A percentile compares a stretch with the other conserved stretches of the same genome.
Conservation (phyloP, 2,329 filamentous ascomycete genomes). For the Colletotrichum musicola region DNA sequence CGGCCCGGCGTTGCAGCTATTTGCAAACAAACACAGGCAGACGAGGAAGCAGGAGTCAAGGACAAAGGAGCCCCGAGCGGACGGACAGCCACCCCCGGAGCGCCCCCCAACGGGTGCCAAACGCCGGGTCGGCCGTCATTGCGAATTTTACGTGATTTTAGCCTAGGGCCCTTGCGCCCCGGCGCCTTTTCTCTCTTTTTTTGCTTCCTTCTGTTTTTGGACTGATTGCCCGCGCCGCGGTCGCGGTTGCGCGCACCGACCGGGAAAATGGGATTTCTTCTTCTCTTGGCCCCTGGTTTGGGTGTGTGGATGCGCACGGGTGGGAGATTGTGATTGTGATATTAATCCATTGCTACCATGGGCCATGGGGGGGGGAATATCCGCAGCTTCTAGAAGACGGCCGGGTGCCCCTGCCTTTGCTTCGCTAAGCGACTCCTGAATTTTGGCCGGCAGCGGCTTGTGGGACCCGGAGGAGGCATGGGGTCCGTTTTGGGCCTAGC, state of each 20-base stretch:
- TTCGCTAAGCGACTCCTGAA: conserved; percentile 11
- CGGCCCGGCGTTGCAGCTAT: conserved; percentile 21
- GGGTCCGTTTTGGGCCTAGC: conserved; percentile 18
- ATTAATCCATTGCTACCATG: too few relatives aligned
- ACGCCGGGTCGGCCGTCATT: conserved; percentile 10
- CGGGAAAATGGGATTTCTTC: conserved; percentile 13
- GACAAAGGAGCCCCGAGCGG: conserved; percentile 14
- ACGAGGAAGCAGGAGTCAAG: not conserved
- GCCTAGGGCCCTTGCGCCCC: not conserved
- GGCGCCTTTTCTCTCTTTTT: not conserved
- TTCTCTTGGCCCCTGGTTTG: not conserved
- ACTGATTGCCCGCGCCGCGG: conserved; percentile 16
- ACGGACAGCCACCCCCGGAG: not conserved
- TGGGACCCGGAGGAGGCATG: conserved; percentile 21
- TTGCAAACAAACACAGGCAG: conserved; percentile 17
- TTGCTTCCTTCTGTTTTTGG: not conserved
- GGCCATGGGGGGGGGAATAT: not conserved
- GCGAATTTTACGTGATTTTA: conserved; percentile 23
- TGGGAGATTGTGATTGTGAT: not conserved
- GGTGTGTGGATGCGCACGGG: not conserved
- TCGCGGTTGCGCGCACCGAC: conserved; percentile 10
- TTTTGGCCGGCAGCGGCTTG: conserved; percentile 29
- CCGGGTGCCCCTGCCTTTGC: conserved; percentile 1
- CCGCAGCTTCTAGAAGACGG: conserved; percentile 32
- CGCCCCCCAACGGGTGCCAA: conserved; percentile 4